Percentiles rank a stretch among this genome's conserved stretches.
These are phyloP conservation scores for Thalassia testudinum DNA, from an alignment of 116 monocot genomes.

Conservation along the genomic window DNA sequence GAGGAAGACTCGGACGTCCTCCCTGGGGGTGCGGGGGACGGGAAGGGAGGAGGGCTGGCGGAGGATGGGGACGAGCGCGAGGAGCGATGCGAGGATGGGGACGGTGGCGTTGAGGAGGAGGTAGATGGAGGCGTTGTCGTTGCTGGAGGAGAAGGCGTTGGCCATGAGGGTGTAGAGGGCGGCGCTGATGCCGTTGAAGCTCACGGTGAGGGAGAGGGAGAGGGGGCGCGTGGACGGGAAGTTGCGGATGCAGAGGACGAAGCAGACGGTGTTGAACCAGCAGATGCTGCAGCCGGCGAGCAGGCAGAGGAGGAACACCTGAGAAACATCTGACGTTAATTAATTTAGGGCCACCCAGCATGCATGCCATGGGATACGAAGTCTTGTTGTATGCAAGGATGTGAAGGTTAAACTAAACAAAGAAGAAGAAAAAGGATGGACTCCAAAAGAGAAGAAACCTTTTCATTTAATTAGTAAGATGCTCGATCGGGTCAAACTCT, in stretches of 20 bases:
- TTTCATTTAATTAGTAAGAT: too few species aligned
- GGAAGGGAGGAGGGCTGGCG: slow-evolving; percentile 2
- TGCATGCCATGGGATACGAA: too few species aligned
- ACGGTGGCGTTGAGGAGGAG: slow-evolving; percentile 21
- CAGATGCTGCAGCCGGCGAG: slow-evolving; percentile 74
- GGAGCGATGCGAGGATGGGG: slow-evolving; percentile 7
- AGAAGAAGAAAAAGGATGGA: too few species aligned
- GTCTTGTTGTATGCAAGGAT: too few species aligned
- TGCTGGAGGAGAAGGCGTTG: slow-evolving; percentile 22
- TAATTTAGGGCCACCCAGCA: too few species aligned
- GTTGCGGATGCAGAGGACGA: slow-evolving; percentile 62
- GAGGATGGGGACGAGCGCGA: slow-evolving; percentile 10
- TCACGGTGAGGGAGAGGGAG: slow-evolving; percentile 68
- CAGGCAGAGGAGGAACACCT: slow-evolving; percentile 69
- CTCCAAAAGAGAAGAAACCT: too few species aligned
- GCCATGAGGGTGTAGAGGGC: slow-evolving; percentile 56
- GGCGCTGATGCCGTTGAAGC: slow-evolving; percentile 82
- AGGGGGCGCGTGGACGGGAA: slow-evolving; percentile 49
- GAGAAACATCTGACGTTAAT: too few species aligned
- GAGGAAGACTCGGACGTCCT: slow-evolving; percentile 36
- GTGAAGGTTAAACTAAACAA: too few species aligned
- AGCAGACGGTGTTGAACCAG: slow-evolving; percentile 96
- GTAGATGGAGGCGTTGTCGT: slow-evolving; percentile 10
- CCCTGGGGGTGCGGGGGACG: background rate
- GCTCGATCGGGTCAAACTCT: too few species aligned